Percentiles rank a stretch among this genome's conserved stretches.
These are phyloP conservation scores for Chrysoporthe cubensis DNA, from an alignment of 2,329 filamentous ascomycete species.

Conservation along the genomic window DNA sequence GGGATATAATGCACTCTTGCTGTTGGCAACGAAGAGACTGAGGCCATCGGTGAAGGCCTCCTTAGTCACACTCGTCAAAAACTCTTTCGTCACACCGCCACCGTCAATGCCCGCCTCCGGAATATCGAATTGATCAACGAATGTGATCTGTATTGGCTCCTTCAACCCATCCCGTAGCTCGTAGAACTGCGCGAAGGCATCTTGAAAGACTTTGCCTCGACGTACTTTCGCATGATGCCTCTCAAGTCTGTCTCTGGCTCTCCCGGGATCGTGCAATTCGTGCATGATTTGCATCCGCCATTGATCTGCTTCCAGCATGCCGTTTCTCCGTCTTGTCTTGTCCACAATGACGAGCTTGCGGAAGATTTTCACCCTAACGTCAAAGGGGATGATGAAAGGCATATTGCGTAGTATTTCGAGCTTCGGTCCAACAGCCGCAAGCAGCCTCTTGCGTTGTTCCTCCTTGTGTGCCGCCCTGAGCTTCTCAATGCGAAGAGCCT, in stretches of 20 bases:
- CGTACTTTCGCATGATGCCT: slow-evolving; percentile 80
- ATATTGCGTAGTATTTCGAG: slow-evolving; percentile 92
- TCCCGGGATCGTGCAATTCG: slow-evolving; percentile 35
- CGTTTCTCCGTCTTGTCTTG: slow-evolving; percentile 71
- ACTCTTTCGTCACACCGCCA: slow-evolving; percentile 96
- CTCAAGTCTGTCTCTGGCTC: slow-evolving; percentile 46
- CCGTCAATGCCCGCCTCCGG: slow-evolving; percentile 94
- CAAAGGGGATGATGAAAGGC: slow-evolving; percentile 95
- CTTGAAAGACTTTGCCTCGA: slow-evolving; percentile 78
- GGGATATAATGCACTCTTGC: slow-evolving; percentile 84
- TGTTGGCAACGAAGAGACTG: slow-evolving; percentile 79
- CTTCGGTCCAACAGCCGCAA: slow-evolving; percentile 81
- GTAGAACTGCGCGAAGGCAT: slow-evolving; percentile 86
- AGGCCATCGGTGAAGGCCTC: slow-evolving; percentile 74
- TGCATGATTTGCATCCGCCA: slow-evolving; percentile 69
- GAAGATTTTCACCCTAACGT: slow-evolving; percentile 89
- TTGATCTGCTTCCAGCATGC: slow-evolving; percentile 71
- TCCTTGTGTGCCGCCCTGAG: slow-evolving; percentile 68
- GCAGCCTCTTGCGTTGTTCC: slow-evolving; percentile 68
- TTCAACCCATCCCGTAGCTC: slow-evolving; percentile 80
- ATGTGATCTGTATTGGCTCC: slow-evolving; percentile 95
- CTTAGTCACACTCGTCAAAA: slow-evolving; percentile 83
- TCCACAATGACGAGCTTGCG: slow-evolving; percentile 89
- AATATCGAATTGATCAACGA: slow-evolving; percentile 87
- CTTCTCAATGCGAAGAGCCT: slow-evolving; percentile 48